A percentile compares a stretch with the other conserved stretches of the same genome.
phyloP scores from a whole-genome alignment of 2,329 filamentous ascomycete species.

The Monosporascus sp. region DNA sequence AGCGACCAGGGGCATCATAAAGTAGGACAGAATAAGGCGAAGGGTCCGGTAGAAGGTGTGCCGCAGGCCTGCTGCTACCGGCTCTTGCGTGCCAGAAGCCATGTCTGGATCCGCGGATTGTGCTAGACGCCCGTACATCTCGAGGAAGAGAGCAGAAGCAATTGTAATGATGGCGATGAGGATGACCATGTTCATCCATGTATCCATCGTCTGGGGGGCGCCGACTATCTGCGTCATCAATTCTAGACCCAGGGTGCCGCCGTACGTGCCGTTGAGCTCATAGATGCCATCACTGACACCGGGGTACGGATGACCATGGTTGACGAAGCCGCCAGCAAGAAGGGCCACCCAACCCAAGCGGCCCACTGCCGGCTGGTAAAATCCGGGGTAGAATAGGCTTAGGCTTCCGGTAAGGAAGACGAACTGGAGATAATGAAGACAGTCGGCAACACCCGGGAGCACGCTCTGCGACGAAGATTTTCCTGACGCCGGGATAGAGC shows the following conservation, averaged over 20 bases:
- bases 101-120: neutral
- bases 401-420: slow-evolving; percentile 65
- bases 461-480: slow-evolving; percentile 3
- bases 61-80: neutral
- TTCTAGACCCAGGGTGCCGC: slow-evolving; percentile 50
- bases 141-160: slow-evolving; percentile 1
- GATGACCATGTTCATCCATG: slow-evolving; percentile 67
- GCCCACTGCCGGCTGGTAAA: slow-evolving; percentile 65
- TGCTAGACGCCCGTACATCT: slow-evolving; percentile 1
- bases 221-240: slow-evolving; percentile 64
- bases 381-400: slow-evolving; percentile 68
- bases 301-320: slow-evolving; percentile 16
- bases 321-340: slow-evolving; percentile 35
- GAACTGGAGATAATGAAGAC: slow-evolving; percentile 72
- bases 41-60: slow-evolving; percentile 3
- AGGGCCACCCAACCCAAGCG: slow-evolving; percentile 63
- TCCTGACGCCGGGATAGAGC: slow-evolving; percentile 1
- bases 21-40: slow-evolving; percentile 10
- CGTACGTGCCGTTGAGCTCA: slow-evolving; percentile 59
- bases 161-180: slow-evolving; percentile 30
- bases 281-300: slow-evolving; percentile 54
- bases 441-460: slow-evolving; percentile 37
- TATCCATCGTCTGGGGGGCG: slow-evolving; percentile 53
- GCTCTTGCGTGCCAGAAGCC: neutral
- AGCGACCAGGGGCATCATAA: slow-evolving; percentile 11